These are phyloP conservation scores for Phytophthora tubulina DNA, from an alignment of 352 stramenopile species.

Conservation along the genomic window DNA sequence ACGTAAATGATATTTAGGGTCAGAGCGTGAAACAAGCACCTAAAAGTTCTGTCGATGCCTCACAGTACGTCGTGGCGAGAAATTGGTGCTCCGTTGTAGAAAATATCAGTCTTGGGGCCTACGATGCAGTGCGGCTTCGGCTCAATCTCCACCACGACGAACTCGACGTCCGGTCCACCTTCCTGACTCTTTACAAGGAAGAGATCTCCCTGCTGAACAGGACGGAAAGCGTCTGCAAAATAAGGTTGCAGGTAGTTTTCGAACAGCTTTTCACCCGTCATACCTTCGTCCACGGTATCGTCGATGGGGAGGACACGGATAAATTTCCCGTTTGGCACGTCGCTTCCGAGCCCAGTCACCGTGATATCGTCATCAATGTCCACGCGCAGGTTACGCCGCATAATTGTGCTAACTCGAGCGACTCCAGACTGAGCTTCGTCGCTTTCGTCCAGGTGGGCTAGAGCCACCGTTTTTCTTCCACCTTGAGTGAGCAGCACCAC, in stretches of 20 bases:
- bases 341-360: slow-evolving; percentile 22
- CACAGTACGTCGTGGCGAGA: slow-evolving; percentile 25
- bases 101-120: slow-evolving; percentile 29
- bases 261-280: slow-evolving; percentile 28
- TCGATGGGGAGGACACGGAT: slow-evolving; percentile 36
- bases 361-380: slow-evolving; percentile 27
- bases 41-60: neutral
- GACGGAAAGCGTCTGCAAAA: slow-evolving; percentile 23
- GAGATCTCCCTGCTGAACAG: slow-evolving; percentile 29
- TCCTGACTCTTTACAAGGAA: slow-evolving; percentile 13
- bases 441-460: slow-evolving; percentile 31
- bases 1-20: no score
- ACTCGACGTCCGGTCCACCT: slow-evolving; percentile 24
- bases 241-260: slow-evolving; percentile 37
- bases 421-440: slow-evolving; percentile 23
- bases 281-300: slow-evolving; percentile 29
- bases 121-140: slow-evolving; percentile 34
- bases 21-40: no score
- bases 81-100: slow-evolving; percentile 31
- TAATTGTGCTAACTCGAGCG: slow-evolving; percentile 31
- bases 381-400: slow-evolving; percentile 31
- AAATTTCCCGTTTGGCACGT: slow-evolving; percentile 24
- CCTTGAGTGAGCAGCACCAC: slow-evolving; percentile 25
- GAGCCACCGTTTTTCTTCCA: slow-evolving; percentile 25
- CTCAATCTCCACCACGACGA: slow-evolving; percentile 30